Base-by-base conservation (phyloP, 768 basidiomycete species). In the Suillus spraguei region DNA sequence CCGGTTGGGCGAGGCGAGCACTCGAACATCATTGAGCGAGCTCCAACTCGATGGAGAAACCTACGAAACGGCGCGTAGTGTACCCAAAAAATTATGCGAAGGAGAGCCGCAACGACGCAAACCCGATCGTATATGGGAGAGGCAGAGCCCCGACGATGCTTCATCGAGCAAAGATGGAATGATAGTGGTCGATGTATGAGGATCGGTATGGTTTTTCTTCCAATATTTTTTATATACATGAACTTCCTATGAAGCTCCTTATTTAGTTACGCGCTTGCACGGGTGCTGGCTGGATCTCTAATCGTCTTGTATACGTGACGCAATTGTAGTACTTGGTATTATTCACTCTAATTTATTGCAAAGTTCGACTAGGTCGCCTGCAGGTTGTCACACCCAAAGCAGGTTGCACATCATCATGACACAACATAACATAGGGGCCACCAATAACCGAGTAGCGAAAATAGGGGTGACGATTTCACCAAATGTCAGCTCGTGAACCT, bases 11-110 rank as follows among this genome's bases (percentile, higher is more conserved):
- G 74, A 75, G 41, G 63, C 70, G 61, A 71, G 74, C 4, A 67
- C 73, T 24, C 70, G 73, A 11, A 59, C 73, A 1, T 74, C 73
- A n/a, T 64, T 75, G 66, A 74, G 74, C 44, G 75, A 75, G 39
- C 47, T 75, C 8, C 69, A 68, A 35, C 55, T 75, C 22, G 74
- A 76, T 46, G 70, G 68, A 39, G 70, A 65, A 8, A 41, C 56
- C 14, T 63, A 38, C 46, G 62, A 63, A 24, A 41, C 62, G 22
- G 32, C 42, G 5, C 62, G 62, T 7, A 46, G 24, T 46, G 38
- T 2, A 7, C 28, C 28, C 3, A 55, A 32, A 56, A 33, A 56
- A 24, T 16, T 14, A 13, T 35, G 16, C 39, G 36, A 52, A 41
- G 38, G 60, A 38, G 50, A 32, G 24, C 50, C 36, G 5, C 53